phyloP scores from a whole-genome alignment of 164 flowering plant species.

The Vitis rupestris region DNA sequence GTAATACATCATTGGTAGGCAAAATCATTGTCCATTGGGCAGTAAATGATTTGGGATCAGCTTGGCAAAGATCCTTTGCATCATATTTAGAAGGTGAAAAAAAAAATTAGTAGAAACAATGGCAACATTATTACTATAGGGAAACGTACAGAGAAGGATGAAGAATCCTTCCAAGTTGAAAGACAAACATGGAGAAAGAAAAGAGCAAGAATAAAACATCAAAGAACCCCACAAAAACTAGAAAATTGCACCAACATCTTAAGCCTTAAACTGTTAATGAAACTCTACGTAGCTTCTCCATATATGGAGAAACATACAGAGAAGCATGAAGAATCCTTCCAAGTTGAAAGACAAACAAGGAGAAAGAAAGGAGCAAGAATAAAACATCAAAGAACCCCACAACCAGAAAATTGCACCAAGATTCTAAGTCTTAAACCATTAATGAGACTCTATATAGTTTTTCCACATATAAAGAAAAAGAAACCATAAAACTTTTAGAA shows the following conservation, averaged over 20 bases:
- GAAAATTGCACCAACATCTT: not conserved
- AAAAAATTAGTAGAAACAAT: not conserved
- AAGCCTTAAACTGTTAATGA: not conserved
- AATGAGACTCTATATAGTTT: not conserved
- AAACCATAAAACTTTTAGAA: not conserved
- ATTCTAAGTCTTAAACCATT: not conserved
- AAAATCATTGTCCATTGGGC: conserved; percentile 83
- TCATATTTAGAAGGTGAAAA: conserved; percentile 9
- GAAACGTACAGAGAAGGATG: not conserved
- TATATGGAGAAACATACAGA: not conserved
- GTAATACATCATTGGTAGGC: conserved; percentile 82
- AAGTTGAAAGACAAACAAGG: too few relatives aligned
- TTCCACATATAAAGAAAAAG: not conserved
- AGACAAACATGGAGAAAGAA: too few relatives aligned
- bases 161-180: too few relatives aligned
- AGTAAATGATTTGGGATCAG: conserved; percentile 73
- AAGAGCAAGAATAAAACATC: too few relatives aligned
- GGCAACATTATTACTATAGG: not conserved
- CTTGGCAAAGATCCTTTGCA: conserved; percentile 82
- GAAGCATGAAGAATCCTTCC: too few relatives aligned
- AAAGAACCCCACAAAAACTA: too few relatives aligned
- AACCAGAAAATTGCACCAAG: not conserved
- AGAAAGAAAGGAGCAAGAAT: too few relatives aligned
- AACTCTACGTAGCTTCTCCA: not conserved
- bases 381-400: too few relatives aligned